Evolutionary conservation across 2,329 filamentous ascomycete species (phyloP).

Genomic region (Lecanoromycetidae sp.): DNA sequence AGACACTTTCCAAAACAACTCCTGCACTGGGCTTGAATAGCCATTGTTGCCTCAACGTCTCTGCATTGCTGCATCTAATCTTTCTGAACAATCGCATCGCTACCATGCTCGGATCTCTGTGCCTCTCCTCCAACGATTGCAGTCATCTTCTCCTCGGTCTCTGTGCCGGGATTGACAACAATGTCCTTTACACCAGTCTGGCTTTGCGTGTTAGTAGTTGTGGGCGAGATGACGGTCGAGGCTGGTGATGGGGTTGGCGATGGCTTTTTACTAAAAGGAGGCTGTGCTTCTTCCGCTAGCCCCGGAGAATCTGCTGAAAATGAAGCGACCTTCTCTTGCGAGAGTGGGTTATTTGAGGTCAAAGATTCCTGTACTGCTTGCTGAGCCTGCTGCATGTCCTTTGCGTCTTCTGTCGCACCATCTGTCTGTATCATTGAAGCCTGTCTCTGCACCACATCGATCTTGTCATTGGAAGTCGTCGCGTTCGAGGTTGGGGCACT

Average conservation of each 20-base stretch:
- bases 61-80: not conserved
- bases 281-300: constrained; percentile 1
- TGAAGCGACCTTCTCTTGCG: not conserved
- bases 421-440: not conserved
- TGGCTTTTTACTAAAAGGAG: constrained; percentile 5
- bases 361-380: constrained; percentile 7
- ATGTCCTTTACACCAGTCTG: constrained; percentile 11
- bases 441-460: not conserved
- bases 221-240: constrained; percentile 3
- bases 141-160: constrained; percentile 7
- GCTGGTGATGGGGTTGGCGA: constrained; percentile 1
- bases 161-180: not conserved
- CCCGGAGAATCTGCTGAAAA: not conserved
- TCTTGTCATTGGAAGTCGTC: not conserved
- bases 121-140: constrained; percentile 7
- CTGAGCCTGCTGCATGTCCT: constrained; percentile 7
- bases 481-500: not conserved
- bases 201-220: constrained; percentile 1
- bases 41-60: not conserved
- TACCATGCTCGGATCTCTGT: not conserved
- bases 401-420: not conserved
- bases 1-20: not conserved
- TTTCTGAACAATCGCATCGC: not conserved
- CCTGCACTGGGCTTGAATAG: not conserved
- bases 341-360: not conserved